Base-by-base conservation (phyloP, 2,329 filamentous ascomycete genomes). In the Acephala macrosclerotiorum region DNA sequence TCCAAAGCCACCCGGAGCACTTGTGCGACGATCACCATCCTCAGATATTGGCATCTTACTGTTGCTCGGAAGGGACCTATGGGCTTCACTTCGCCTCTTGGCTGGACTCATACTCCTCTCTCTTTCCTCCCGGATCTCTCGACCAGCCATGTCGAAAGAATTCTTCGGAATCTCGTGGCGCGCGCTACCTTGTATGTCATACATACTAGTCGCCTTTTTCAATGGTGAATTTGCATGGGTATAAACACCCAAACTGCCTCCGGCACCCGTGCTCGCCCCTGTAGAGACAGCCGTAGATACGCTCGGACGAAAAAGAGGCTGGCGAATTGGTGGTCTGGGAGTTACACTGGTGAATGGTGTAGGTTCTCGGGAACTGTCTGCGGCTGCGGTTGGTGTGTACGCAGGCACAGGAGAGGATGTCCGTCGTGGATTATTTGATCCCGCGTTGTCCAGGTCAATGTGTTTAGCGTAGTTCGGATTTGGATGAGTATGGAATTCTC, bases 211-310 rank as follows among this genome's bases (percentile, higher is more conserved):
- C 1, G 91, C 85, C 77, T 97, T 97, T 73, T 93, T 91, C 14
- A 98, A 78, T 0, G 95, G 95, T 12, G 93, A 97, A 47, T 90
- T 91, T 6, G 89, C 89, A 76, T 97, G 93, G 6, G 86, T 90
- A 77, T 89, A 94, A 0, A 96, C 85, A 16, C 94, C 94, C 58
- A 97, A 81, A 75, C 86, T 95, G 2, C 94, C 93, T 18, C 93
- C 93, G 75, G 90, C 88, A 11, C 87, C 83, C 12, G 69, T 68
- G 33, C 59, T 71, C 38, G 71, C 69, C 20, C 69, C 64, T 36
- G 70, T 71, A n/a, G 71, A 71, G 12, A 70, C 58, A 25, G 74
- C 73, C 8, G 75, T 70, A n/a, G 72, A 67, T 16, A 79, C 72
- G 18, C 79, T 80, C 36, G 81, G 79, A 51, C 82, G 78, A 72